Conservation (phyloP, 306 rosid genomes). For the Begonia fuchsioides region DNA sequence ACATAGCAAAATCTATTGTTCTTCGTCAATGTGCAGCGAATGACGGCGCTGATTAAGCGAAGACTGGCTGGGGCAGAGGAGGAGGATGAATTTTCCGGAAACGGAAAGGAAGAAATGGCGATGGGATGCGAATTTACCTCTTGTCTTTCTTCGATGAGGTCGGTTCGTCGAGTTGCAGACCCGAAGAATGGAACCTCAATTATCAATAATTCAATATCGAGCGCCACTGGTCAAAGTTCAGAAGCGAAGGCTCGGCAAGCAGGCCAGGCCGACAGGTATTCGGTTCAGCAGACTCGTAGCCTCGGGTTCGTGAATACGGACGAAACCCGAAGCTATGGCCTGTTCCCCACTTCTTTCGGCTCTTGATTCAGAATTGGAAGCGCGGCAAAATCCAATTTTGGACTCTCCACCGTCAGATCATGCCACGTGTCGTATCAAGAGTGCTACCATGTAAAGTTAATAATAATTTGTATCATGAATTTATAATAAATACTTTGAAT, state of each 20-base stretch:
- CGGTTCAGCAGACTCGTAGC: conserved; percentile 23
- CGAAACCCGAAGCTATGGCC: conserved; percentile 29
- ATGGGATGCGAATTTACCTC: no score
- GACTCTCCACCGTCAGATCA: not conserved
- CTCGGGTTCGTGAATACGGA: conserved; percentile 23
- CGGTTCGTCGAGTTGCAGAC: no score
- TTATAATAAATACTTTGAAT: no score
- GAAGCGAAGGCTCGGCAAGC: conserved; percentile 14
- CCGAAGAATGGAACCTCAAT: no score
- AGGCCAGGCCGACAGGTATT: not conserved
- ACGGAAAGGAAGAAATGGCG: not conserved
- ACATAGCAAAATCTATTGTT: no score
- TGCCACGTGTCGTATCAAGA: conserved; percentile 41
- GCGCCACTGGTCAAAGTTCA: not conserved
- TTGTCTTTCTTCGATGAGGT: no score
- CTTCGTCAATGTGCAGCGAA: no score
- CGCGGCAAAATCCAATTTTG: conserved; percentile 82
- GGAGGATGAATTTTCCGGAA: no score
- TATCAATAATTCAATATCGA: no score
- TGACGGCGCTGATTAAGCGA: conserved; percentile 12
- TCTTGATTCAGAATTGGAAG: conserved; percentile 13
- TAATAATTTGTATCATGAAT: no score
- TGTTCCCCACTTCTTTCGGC: not conserved
- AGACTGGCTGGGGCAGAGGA: conserved; percentile 15
- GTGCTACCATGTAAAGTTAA: no score